These are phyloP conservation scores for Parmales sp. DNA, from an alignment of 108 stramenopile genomes.

Conservation along the genomic window DNA sequence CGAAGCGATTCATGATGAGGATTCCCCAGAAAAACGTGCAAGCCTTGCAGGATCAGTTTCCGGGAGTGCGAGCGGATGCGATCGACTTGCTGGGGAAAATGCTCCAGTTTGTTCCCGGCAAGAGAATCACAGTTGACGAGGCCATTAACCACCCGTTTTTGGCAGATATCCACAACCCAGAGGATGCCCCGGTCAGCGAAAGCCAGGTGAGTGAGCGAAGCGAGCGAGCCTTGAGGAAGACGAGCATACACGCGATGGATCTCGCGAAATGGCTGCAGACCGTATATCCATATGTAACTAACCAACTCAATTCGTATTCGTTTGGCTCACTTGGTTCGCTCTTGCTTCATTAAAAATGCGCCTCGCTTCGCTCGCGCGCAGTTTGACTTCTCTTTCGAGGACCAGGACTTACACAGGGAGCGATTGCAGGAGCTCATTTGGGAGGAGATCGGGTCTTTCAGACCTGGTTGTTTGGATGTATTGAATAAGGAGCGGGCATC, in stretches of 20 bases:
- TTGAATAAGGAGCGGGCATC: too few species aligned
- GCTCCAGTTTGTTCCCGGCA: constrained; percentile 81
- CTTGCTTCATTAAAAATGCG: too few species aligned
- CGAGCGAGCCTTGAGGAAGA: too few species aligned
- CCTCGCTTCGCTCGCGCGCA: constrained; percentile 1
- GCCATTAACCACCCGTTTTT: constrained; percentile 89
- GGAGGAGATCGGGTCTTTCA: constrained; percentile 76
- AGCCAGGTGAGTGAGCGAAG: too few species aligned
- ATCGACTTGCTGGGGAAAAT: constrained; percentile 78
- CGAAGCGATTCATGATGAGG: constrained; percentile 77
- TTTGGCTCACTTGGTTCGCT: too few species aligned
- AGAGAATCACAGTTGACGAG: constrained; percentile 76
- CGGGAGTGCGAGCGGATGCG: constrained; percentile 60
- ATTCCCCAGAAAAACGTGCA: constrained; percentile 53
- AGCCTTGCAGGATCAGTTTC: constrained; percentile 57
- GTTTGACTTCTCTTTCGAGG: constrained; percentile 77
- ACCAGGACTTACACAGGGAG: constrained; percentile 61
- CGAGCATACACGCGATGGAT: too few species aligned
- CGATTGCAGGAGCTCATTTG: constrained; percentile 76
- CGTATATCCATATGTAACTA: too few species aligned
- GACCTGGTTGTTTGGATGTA: constrained; percentile 62
- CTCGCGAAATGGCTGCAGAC: too few species aligned
- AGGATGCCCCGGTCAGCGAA: constrained; percentile 80
- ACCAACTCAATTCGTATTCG: too few species aligned
- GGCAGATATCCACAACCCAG: constrained; percentile 62